Conservation (phyloP, 176 grass and related monocot species). For the Eleusine indica region DNA sequence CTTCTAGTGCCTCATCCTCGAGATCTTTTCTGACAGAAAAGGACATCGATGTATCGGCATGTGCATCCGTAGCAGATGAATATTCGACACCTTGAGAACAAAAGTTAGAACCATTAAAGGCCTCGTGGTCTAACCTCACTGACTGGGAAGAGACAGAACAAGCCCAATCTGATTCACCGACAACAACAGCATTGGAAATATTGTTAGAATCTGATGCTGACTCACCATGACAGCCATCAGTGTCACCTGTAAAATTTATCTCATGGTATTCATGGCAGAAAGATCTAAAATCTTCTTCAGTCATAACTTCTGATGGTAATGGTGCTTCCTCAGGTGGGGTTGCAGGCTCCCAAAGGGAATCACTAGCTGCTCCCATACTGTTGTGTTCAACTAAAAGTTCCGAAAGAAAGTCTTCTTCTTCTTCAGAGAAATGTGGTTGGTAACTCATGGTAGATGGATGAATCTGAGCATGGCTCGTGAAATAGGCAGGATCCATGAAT, state of each 20-base stretch:
- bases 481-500: slow-evolving; percentile 47
- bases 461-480: slow-evolving; percentile 23
- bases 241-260: slow-evolving; percentile 39
- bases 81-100: slow-evolving; percentile 14
- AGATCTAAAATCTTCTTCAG: slow-evolving; percentile 56
- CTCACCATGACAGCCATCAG: slow-evolving; percentile 38
- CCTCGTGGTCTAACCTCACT: slow-evolving; percentile 34
- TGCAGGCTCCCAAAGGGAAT: slow-evolving; percentile 73
- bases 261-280: slow-evolving; percentile 56
- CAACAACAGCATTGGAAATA: slow-evolving; percentile 30
- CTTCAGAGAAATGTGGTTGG: slow-evolving; percentile 45
- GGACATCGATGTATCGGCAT: not conserved
- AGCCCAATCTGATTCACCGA: slow-evolving; percentile 25
- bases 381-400: slow-evolving; percentile 47
- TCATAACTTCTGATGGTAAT: slow-evolving; percentile 54
- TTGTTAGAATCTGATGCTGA: slow-evolving; percentile 46
- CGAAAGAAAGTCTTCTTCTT: slow-evolving; percentile 59
- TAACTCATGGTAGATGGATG: slow-evolving; percentile 24
- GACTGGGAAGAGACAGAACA: slow-evolving; percentile 12
- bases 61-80: slow-evolving; percentile 26
- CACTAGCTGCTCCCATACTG: slow-evolving; percentile 40
- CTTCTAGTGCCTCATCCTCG: slow-evolving; percentile 23
- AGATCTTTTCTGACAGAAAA: slow-evolving; percentile 24
- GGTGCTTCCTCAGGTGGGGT: slow-evolving; percentile 60
- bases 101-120: slow-evolving; percentile 23